Percentiles rank a stretch among this genome's conserved stretches.
Conservation (phyloP, 2,329 filamentous ascomycete species). For the Cyanodermella asteris region DNA sequence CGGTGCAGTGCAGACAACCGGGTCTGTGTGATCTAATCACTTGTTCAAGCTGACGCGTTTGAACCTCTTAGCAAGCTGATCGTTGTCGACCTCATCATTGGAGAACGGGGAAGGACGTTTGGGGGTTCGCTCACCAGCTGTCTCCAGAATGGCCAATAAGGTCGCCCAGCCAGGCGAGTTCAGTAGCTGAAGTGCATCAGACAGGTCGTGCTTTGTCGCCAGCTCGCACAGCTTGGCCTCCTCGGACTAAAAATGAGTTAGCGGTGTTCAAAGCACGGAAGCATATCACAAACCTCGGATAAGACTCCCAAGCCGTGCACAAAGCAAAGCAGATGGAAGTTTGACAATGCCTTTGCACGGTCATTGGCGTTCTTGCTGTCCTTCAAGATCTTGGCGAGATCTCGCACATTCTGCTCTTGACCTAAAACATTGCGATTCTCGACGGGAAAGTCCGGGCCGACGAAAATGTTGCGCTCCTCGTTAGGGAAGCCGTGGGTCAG, state of each 20-base stretch:
- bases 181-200: conserved; percentile 62
- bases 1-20: too few relatives aligned
- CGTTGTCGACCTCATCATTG: conserved; percentile 20
- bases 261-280: conserved; percentile 8
- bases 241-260: conserved; percentile 45
- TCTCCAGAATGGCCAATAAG: conserved; percentile 76
- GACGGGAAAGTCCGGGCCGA: conserved; percentile 51
- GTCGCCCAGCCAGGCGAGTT: conserved; percentile 86
- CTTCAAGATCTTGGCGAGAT: conserved; percentile 47
- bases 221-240: conserved; percentile 67
- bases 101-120: conserved; percentile 31
- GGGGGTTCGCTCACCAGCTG: conserved; percentile 87
- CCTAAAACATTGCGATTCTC: conserved; percentile 81
- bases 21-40: neutral
- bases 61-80: conserved; percentile 42
- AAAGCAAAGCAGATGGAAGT: conserved; percentile 88
- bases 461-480: conserved; percentile 55
- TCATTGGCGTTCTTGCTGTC: conserved; percentile 36
- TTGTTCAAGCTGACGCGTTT: conserved; percentile 31
- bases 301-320: conserved; percentile 61
- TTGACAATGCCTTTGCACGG: conserved; percentile 47
- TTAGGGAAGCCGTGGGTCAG: conserved; percentile 91
- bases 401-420: conserved; percentile 57
- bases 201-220: conserved; percentile 57
- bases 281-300: conserved; percentile 45